A percentile compares a stretch with the other conserved stretches of the same genome.
phyloP scores from a whole-genome alignment of 2,329 filamentous ascomycete species.

The Hymenotorrendiella dingleyae region DNA sequence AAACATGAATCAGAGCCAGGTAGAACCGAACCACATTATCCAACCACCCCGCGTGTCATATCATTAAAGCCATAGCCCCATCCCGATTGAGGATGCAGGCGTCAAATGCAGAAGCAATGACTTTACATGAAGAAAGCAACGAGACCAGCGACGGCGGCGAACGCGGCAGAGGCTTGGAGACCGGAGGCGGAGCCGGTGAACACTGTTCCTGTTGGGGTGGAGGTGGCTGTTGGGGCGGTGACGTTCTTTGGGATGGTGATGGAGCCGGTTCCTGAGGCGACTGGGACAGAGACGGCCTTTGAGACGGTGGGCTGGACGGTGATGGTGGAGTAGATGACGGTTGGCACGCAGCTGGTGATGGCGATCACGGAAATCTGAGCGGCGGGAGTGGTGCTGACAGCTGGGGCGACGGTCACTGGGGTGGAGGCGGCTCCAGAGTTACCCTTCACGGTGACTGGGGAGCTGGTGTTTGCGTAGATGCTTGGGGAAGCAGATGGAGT shows the following conservation, averaged over 20 bases:
- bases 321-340: slow-evolving; percentile 21
- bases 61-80: slow-evolving; percentile 29
- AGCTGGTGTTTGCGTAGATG: slow-evolving; percentile 16
- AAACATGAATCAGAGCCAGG: too few relatives aligned
- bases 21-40: too few relatives aligned
- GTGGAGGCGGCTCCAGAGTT: slow-evolving; percentile 6
- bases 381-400: slow-evolving; percentile 7
- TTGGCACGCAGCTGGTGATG: slow-evolving; percentile 22
- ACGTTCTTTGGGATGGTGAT: slow-evolving; percentile 10
- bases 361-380: slow-evolving; percentile 20
- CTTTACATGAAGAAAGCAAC: slow-evolving; percentile 31
- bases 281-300: slow-evolving; percentile 10
- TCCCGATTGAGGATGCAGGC: slow-evolving; percentile 18
- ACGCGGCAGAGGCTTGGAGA: slow-evolving; percentile 28
- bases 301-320: slow-evolving; percentile 22
- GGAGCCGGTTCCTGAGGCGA: slow-evolving; percentile 13
- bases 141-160: slow-evolving; percentile 24
- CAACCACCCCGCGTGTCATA: slow-evolving; percentile 3
- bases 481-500: slow-evolving; percentile 7
- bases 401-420: background rate
- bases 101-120: slow-evolving; percentile 17
- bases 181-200: slow-evolving; percentile 28
- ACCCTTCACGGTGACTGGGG: slow-evolving; percentile 5
- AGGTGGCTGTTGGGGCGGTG: slow-evolving; percentile 14
- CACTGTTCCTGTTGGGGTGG: slow-evolving; percentile 11